Evolutionary conservation across 768 basidiomycete species (phyloP).

Genomic region (Naganishia antarctica): DNA sequence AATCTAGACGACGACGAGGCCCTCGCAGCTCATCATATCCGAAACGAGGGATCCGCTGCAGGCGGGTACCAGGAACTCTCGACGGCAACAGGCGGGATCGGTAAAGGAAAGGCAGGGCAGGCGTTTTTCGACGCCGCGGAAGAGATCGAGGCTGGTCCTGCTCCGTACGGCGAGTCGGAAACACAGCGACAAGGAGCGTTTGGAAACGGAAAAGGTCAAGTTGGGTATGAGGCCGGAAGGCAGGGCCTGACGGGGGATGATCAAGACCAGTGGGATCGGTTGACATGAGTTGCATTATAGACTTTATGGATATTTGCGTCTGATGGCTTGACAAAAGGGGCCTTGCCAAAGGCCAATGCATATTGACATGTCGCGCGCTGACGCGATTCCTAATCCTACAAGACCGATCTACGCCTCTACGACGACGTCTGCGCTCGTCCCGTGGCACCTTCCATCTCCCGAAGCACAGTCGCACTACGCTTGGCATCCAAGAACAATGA

Average conservation of each 20-base stretch:
- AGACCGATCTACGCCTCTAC: too few relatives aligned
- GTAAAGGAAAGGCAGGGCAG: not conserved
- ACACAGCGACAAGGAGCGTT: constrained; percentile 31
- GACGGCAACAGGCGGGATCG: constrained; percentile 4
- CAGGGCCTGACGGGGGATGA: constrained; percentile 38
- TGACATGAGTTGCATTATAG: constrained; percentile 28
- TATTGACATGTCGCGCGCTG: too few relatives aligned
- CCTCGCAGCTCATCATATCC: constrained; percentile 40
- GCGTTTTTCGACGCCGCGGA: constrained; percentile 27
- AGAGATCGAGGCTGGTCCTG: constrained; percentile 20
- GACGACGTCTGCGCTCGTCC: not conserved
- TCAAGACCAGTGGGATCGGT: constrained; percentile 47
- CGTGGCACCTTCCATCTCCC: constrained; percentile 28
- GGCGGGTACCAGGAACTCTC: constrained; percentile 7
- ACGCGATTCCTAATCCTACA: too few relatives aligned
- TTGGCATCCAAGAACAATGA: constrained; percentile 94
- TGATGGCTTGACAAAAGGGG: too few relatives aligned
- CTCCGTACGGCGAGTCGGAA: constrained; percentile 23
- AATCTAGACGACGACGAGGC: constrained; percentile 53
- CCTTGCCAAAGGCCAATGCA: too few relatives aligned
- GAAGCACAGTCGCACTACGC: constrained; percentile 40
- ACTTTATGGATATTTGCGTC: not conserved
- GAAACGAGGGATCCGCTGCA: not conserved
- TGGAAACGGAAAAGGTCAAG: constrained; percentile 25
- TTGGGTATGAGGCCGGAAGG: constrained; percentile 37